These are phyloP conservation scores for Fomitiporia mediterranea DNA, from an alignment of 1,284 basidiomycete species.

Conservation along the genomic window DNA sequence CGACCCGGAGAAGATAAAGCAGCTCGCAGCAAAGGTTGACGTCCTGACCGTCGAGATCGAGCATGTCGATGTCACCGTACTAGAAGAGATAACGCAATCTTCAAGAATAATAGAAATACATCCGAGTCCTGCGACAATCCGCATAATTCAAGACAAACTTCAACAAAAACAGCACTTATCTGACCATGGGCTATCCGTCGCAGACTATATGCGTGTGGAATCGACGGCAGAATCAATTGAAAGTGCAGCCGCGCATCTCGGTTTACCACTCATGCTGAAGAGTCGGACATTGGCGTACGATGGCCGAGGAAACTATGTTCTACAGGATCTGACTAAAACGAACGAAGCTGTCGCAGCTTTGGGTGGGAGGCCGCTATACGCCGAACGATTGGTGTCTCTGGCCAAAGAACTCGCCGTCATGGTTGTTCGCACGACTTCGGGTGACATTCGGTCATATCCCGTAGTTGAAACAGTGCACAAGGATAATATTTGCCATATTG, in stretches of 20 bases:
- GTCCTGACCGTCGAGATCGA: constrained; percentile 97
- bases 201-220: constrained; percentile 65
- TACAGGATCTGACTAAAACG: constrained; percentile 55
- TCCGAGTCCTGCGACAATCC: constrained; percentile 81
- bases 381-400: constrained; percentile 93
- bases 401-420: constrained; percentile 93
- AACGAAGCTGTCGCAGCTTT: constrained; percentile 65
- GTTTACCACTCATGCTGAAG: constrained; percentile 95
- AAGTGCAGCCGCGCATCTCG: constrained; percentile 52
- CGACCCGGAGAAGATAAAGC: constrained; percentile 74
- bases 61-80: constrained; percentile 83
- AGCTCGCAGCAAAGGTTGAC: constrained; percentile 80
- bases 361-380: constrained; percentile 73
- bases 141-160: constrained; percentile 94
- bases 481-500: constrained; percentile 91
- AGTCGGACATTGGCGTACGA: constrained; percentile 94
- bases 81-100: constrained; percentile 60
- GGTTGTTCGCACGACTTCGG: constrained; percentile 82
- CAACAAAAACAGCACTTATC: constrained; percentile 81
- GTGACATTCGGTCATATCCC: constrained; percentile 83
- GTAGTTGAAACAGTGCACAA: constrained; percentile 96
- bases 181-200: constrained; percentile 61
- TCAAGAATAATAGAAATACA: constrained; percentile 69
- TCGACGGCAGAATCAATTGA: constrained; percentile 53
- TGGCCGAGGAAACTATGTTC: constrained; percentile 88